These are phyloP conservation scores for Phytophthora tubulina DNA, from an alignment of 352 stramenopile genomes.

Conservation along the genomic window DNA sequence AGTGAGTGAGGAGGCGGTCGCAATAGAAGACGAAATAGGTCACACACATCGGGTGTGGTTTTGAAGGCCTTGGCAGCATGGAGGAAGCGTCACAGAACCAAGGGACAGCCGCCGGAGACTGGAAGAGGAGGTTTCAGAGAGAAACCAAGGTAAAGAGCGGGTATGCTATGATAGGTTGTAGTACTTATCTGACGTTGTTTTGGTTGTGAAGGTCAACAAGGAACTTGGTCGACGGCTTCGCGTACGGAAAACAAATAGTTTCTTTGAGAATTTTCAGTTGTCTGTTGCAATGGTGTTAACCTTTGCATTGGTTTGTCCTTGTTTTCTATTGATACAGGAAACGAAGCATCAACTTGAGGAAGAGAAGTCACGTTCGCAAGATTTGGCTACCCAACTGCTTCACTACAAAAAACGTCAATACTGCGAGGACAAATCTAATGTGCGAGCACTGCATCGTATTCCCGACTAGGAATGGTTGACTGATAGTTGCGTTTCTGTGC, in stretches of 20 bases:
- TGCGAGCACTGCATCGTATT: slow-evolving; percentile 5
- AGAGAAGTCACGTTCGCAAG: slow-evolving; percentile 48
- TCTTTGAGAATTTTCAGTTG: neutral
- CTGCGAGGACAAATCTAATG: slow-evolving; percentile 16
- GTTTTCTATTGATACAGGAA: slow-evolving; percentile 39
- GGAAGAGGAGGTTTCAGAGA: slow-evolving; percentile 71
- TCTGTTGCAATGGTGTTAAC: too few relatives aligned
- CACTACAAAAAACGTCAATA: slow-evolving; percentile 32
- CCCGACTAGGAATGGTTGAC: neutral
- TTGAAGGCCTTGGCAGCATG: slow-evolving; percentile 8
- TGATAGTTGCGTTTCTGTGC: neutral
- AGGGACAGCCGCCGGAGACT: slow-evolving; percentile 42
- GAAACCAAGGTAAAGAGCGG: slow-evolving; percentile 63
- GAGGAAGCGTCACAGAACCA: slow-evolving; percentile 22
- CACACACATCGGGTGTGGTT: neutral
- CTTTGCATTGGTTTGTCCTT: neutral
- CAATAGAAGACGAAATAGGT: slow-evolving; percentile 30
- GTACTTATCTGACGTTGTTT: slow-evolving; percentile 1
- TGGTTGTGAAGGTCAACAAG: slow-evolving; percentile 68
- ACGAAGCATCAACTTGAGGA: slow-evolving; percentile 59
- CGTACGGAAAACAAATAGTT: slow-evolving; percentile 39
- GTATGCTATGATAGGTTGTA: too few relatives aligned
- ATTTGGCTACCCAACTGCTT: slow-evolving; percentile 45
- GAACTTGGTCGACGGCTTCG: slow-evolving; percentile 71
- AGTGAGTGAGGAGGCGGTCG: slow-evolving; percentile 38